Conservation (phyloP, 495 filamentous ascomycete species). For the Pseudoneurospora amorphoporcata region DNA sequence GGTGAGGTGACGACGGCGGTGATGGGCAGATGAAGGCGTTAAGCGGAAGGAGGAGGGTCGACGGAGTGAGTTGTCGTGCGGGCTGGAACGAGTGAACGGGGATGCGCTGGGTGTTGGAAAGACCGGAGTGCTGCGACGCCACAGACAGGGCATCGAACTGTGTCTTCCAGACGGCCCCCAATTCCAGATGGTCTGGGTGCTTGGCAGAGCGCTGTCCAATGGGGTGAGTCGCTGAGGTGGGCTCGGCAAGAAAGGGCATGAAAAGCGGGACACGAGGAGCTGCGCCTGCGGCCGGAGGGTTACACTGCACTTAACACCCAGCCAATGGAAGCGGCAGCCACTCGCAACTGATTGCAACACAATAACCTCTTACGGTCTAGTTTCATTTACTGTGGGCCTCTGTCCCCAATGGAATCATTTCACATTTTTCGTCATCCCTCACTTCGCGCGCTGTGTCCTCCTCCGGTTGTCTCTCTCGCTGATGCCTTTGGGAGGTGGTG, state of each 20-base stretch:
- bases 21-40: neutral
- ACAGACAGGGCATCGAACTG: neutral
- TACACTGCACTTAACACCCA: neutral
- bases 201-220: neutral
- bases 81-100: constrained; percentile 5
- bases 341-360: neutral
- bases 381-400: no score
- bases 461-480: neutral
- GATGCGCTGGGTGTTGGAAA: constrained; percentile 10
- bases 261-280: neutral
- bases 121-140: constrained; percentile 4
- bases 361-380: neutral
- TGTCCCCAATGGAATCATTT: neutral
- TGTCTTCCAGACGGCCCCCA: neutral
- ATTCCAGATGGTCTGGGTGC: neutral
- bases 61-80: neutral
- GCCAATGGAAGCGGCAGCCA: neutral
- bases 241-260: neutral
- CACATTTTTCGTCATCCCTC: neutral
- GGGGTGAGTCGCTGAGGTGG: neutral
- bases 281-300: neutral
- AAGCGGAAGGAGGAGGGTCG: neutral
- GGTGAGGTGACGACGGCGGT: neutral
- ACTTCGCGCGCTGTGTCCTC: neutral
- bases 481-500: neutral